These are phyloP conservation scores for Fagopyrum esculentum DNA, from an alignment of 148 eudicot genomes.

Conservation along the genomic window DNA sequence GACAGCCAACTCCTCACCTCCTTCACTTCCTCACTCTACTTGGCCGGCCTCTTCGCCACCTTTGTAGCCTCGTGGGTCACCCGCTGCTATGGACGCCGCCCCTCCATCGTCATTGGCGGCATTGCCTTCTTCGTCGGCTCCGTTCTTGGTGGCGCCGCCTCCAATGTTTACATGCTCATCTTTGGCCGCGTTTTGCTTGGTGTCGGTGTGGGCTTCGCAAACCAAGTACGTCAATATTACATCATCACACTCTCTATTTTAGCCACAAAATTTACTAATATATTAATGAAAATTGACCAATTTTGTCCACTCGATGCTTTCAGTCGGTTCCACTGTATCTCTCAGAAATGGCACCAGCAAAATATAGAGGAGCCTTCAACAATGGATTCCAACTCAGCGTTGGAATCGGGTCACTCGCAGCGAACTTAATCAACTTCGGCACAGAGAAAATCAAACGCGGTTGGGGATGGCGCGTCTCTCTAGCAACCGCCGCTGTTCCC, in stretches of 20 bases:
- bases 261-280: no score
- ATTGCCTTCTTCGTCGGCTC: conserved; percentile 16
- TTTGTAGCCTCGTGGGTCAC: conserved; percentile 3
- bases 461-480: conserved; percentile 59
- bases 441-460: conserved; percentile 25
- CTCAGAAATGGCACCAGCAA: conserved; percentile 64
- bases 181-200: conserved; percentile 21
- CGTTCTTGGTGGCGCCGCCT: conserved; percentile 19
- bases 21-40: conserved; percentile 8
- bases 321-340: conserved; percentile 58
- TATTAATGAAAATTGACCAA: no score
- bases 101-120: conserved; percentile 9
- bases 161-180: conserved; percentile 22
- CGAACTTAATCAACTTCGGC: conserved; percentile 33
- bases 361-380: conserved; percentile 55
- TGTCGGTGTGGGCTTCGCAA: conserved; percentile 21
- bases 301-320: background rate
- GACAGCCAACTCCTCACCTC: background rate
- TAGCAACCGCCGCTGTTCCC: conserved; percentile 37
- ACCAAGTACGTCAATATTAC: conserved; percentile 14
- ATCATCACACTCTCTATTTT: no score
- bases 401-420: conserved; percentile 30
- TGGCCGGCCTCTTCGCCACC: conserved; percentile 9
- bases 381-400: conserved; percentile 43
- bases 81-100: conserved; percentile 4